These are phyloP conservation scores for Lentinula guzmanii DNA, from an alignment of 768 basidiomycete species.

Conservation along the genomic window DNA sequence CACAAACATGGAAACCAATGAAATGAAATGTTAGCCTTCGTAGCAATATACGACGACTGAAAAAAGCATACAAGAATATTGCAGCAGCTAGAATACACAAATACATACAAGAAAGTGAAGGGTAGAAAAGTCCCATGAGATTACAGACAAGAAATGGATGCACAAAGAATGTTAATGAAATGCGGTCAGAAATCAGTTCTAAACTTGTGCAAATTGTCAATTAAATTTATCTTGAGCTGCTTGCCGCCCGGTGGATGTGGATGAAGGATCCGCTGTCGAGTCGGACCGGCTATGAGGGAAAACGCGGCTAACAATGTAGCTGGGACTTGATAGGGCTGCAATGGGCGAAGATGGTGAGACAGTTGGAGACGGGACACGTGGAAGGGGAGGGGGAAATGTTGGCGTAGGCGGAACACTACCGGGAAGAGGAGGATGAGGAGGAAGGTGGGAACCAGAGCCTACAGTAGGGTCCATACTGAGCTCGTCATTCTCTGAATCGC, in stretches of 20 bases:
- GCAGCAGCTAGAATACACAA: too few species aligned
- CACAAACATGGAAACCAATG: not conserved
- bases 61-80: too few species aligned
- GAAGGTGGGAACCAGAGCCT: slow-evolving; percentile 2
- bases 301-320: slow-evolving; percentile 6
- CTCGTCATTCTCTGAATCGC: slow-evolving; percentile 16
- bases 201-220: not conserved
- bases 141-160: too few species aligned
- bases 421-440: slow-evolving; percentile 11
- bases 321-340: not conserved
- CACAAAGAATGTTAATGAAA: too few species aligned
- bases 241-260: not conserved
- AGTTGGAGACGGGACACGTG: not conserved
- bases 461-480: slow-evolving; percentile 14
- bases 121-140: too few species aligned
- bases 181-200: too few species aligned
- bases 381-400: not conserved
- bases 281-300: not conserved
- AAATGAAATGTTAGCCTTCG: too few species aligned
- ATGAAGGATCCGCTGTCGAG: not conserved
- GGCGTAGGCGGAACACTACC: not conserved
- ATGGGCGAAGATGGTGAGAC: not conserved
- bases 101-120: too few species aligned
- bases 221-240: not conserved
- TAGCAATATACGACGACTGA: too few species aligned